Conservation (phyloP, 2,329 filamentous ascomycete genomes). For the Colletotrichum sp. region DNA sequence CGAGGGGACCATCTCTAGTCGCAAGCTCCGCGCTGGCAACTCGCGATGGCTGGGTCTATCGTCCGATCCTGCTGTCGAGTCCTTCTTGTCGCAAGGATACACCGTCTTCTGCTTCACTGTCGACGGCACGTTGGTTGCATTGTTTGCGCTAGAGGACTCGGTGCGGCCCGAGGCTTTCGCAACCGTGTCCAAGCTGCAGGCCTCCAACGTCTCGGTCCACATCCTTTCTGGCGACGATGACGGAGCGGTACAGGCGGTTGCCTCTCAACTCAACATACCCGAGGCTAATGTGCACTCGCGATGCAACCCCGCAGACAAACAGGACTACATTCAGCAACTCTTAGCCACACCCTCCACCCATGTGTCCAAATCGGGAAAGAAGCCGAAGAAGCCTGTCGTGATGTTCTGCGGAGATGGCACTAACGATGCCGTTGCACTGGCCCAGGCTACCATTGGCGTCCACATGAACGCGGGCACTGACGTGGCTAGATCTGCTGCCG, state of each 20-base stretch:
- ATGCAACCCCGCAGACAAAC: conserved; percentile 51
- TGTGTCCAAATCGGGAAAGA: not conserved
- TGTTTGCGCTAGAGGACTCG: conserved; percentile 52
- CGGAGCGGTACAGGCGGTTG: conserved; percentile 48
- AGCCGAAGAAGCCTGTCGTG: conserved; percentile 43
- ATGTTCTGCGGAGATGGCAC: conserved; percentile 81
- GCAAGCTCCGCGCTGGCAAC: conserved; percentile 52
- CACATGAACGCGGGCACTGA: conserved; percentile 69
- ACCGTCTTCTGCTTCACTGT: conserved; percentile 55
- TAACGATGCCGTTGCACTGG: conserved; percentile 77
- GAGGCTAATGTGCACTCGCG: conserved; percentile 41
- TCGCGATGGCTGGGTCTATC: conserved; percentile 49
- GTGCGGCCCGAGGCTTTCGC: conserved; percentile 46
- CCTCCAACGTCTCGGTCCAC: conserved; percentile 46
- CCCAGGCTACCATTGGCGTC: conserved; percentile 73
- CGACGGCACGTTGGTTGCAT: conserved; percentile 36
- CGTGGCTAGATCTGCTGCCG: conserved; percentile 69
- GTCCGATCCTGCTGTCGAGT: conserved; percentile 33
- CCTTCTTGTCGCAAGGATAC: conserved; percentile 36
- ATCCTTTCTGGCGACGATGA: conserved; percentile 59
- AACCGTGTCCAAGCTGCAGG: conserved; percentile 39
- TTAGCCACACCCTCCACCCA: conserved; percentile 22
- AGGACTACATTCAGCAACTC: conserved; percentile 46
- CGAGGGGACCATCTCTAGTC: conserved; percentile 34
- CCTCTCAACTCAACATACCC: conserved; percentile 44